A percentile compares a stretch with the other conserved stretches of the same genome.
Evolutionary conservation across 2,329 filamentous ascomycete species (phyloP).

Genomic region (Cladosporium austrohemisphaericum): DNA sequence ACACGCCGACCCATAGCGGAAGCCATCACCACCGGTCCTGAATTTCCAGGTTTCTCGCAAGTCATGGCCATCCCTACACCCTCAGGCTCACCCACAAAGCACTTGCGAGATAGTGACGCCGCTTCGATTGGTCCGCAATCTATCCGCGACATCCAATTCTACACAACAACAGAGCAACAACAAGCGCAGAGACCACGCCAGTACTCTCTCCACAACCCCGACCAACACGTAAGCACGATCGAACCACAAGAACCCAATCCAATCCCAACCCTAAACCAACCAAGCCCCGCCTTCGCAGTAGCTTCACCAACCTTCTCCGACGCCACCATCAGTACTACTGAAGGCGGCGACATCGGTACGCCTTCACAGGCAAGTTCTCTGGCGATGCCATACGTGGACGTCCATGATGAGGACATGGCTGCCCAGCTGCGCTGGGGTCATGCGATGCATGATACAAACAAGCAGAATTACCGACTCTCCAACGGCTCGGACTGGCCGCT

Average conservation of each 20-base stretch:
- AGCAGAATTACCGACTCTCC: constrained; percentile 6
- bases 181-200: constrained; percentile 19
- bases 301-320: constrained; percentile 33
- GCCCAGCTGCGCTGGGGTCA: constrained; percentile 7
- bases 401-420: constrained; percentile 1
- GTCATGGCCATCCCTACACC: constrained; percentile 7
- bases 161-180: constrained; percentile 15
- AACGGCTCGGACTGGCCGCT: background rate
- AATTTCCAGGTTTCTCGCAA: constrained; percentile 7
- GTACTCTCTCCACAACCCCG: constrained; percentile 19
- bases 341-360: constrained; percentile 26
- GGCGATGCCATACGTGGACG: background rate
- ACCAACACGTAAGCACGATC: constrained; percentile 18
- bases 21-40: background rate
- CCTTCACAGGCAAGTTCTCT: constrained; percentile 17
- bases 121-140: constrained; percentile 8
- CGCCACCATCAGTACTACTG: constrained; percentile 29
- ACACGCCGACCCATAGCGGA: constrained; percentile 2
- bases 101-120: background rate
- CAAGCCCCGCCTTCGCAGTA: constrained; percentile 21
- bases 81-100: background rate
- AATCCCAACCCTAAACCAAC: constrained; percentile 11
- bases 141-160: constrained; percentile 10
- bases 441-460: background rate
- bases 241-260: constrained; percentile 16